phyloP scores from a whole-genome alignment of 2,329 filamentous ascomycete species.

The Oidium heveae region DNA sequence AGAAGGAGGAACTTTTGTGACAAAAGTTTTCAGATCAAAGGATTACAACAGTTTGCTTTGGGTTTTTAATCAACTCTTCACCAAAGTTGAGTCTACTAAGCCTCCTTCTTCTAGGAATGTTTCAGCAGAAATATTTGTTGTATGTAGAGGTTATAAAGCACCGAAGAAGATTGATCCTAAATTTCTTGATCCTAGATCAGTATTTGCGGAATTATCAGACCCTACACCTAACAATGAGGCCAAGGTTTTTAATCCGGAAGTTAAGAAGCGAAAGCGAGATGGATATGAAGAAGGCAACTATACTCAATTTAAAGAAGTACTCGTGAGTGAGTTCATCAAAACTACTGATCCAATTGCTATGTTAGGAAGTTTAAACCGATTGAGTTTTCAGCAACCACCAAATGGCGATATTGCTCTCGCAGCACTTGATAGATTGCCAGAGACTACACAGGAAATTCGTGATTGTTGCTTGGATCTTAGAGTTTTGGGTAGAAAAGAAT shows the following conservation, averaged over 20 bases:
- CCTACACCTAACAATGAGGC: conserved; percentile 85
- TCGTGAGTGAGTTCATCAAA: conserved; percentile 83
- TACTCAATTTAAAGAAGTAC: conserved; percentile 69
- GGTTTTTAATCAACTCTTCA: conserved; percentile 94
- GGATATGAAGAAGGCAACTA: conserved; percentile 95
- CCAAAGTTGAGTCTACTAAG: conserved; percentile 89
- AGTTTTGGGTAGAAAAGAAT: conserved; percentile 80
- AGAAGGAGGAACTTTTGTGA: conserved; percentile 81
- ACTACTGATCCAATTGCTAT: conserved; percentile 83
- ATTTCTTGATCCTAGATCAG: conserved; percentile 67
- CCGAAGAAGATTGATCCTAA: conserved; percentile 82
- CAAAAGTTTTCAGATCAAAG: conserved; percentile 91
- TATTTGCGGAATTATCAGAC: conserved; percentile 78
- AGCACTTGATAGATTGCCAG: conserved; percentile 61
- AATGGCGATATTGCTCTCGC: conserved; percentile 71
- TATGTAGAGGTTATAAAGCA: conserved; percentile 84
- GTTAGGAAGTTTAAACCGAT: conserved; percentile 59
- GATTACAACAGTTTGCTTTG: conserved; percentile 90
- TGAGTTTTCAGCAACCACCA: conserved; percentile 57
- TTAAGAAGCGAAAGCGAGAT: conserved; percentile 92
- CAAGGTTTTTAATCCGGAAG: conserved; percentile 90
- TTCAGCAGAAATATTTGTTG: conserved; percentile 94
- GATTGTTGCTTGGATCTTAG: conserved; percentile 62
- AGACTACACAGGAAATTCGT: conserved; percentile 64
- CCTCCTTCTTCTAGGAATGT: conserved; percentile 89